phyloP scores from a whole-genome alignment of 306 rosid species.

The Quercus aquifolioides region DNA sequence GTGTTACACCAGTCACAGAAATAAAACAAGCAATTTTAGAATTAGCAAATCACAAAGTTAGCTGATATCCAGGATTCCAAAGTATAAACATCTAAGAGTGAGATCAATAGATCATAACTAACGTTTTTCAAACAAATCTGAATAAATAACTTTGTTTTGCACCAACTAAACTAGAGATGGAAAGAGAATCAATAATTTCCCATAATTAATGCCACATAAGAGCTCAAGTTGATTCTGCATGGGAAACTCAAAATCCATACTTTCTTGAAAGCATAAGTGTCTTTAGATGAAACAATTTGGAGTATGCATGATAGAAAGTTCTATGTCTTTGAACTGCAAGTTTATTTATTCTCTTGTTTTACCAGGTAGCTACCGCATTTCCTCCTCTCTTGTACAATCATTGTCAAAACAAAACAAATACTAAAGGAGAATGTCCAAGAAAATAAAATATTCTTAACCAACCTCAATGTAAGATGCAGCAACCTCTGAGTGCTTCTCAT shows the following conservation, averaged over 20 bases:
- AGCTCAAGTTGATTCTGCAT: neutral
- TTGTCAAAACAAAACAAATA: constrained; percentile 8
- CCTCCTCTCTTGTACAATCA: neutral
- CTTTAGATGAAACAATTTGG: neutral
- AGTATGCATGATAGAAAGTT: neutral
- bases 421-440: neutral
- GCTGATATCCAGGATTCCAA: neutral
- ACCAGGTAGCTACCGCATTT: neutral
- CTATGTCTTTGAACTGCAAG: constrained; percentile 1
- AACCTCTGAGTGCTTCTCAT: constrained; percentile 98
- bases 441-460: constrained; percentile 17
- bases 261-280: neutral
- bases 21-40: neutral
- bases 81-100: neutral
- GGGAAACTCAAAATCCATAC: neutral
- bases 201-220: neutral
- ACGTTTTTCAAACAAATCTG: neutral
- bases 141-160: neutral
- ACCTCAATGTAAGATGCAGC: constrained; percentile 99
- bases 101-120: neutral
- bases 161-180: neutral
- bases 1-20: neutral
- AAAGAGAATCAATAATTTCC: neutral
- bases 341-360: neutral
- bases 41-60: neutral